phyloP scores from a whole-genome alignment of 2,329 filamentous ascomycete species.

The Grosmannia huntii region DNA sequence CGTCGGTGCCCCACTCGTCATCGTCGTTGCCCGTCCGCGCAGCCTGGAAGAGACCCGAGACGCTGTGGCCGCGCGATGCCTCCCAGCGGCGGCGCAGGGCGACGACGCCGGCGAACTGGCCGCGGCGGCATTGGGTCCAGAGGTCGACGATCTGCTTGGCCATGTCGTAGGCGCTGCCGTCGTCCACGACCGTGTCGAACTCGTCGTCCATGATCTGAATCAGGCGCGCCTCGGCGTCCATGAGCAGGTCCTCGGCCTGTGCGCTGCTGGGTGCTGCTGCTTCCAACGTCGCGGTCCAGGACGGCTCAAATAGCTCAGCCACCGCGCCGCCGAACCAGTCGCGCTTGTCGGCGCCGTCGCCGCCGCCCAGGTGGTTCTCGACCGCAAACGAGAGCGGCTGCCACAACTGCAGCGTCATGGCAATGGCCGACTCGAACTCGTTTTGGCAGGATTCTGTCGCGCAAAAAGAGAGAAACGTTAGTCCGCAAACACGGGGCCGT shows the following conservation, averaged over 20 bases:
- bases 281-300: constrained; percentile 11
- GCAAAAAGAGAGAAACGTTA: background rate
- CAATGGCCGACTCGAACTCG: constrained; percentile 76
- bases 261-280: constrained; percentile 15
- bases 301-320: constrained; percentile 55
- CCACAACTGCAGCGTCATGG: constrained; percentile 78
- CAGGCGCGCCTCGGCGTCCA: constrained; percentile 72
- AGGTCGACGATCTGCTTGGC: constrained; percentile 61
- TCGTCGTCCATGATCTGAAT: constrained; percentile 91
- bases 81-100: constrained; percentile 50
- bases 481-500: background rate
- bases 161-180: constrained; percentile 67
- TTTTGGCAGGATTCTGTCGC: constrained; percentile 39
- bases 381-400: constrained; percentile 78
- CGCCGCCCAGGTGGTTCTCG: constrained; percentile 76
- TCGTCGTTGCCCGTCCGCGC: constrained; percentile 44
- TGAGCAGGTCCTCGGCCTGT: constrained; percentile 43
- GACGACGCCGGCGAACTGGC: constrained; percentile 53
- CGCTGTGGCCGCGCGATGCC: constrained; percentile 46
- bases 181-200: constrained; percentile 86
- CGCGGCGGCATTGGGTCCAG: constrained; percentile 49
- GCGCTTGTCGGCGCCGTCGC: constrained; percentile 72
- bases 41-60: constrained; percentile 39
- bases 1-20: constrained; percentile 46
- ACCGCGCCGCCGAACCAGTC: constrained; percentile 92